Base-by-base conservation (phyloP, 371 early-diverging fungal genomes). In the Fennellomyces sp. region DNA sequence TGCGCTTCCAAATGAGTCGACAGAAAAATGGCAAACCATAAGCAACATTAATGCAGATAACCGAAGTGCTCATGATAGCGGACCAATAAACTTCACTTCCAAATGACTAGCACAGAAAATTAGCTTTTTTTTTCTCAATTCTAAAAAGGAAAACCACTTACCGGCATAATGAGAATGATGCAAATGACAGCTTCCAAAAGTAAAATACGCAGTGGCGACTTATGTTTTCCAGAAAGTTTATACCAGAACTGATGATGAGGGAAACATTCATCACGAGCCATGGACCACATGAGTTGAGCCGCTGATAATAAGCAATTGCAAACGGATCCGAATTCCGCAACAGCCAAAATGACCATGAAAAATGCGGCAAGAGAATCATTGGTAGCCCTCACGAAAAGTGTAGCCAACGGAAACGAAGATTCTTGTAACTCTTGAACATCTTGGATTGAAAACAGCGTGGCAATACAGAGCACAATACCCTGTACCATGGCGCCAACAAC, bases 401-500 rank as follows among this genome's bases (percentile, higher is more conserved):
- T 61, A 8, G 66, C 66, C 12, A 70, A 48, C 11, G 70, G 70
- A 12, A 50, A 54, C 1, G 60, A 50, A 2, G 70, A 60, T 6
- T 19, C 23, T 11, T 41, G 49, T 7, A 68, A 55, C 19, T 58
- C 67, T 1, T 75, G 69, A 1, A 78, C 73, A 17, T 78, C 71
- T 64, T 78, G 76, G 15, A 75, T 72, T 11, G 75, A 67, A 45
- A 79, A 75, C 11, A 79, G 36, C 8, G 63, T 66, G 2, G 70
- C 47, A 29, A 75, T 56, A 49, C 73, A 75, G 7, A 79, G 52
- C 15, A 65, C 62, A 41, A 73, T 54, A 3, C 73, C 75, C 63
- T 75, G 75, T 4, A 75, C 27, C 27, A 75, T 57, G 12, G 79
- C 69, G 51, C 68, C 60, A n/a, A 53, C 30, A 8, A 78, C 69